Percentiles rank a stretch among this genome's conserved stretches.
Evolutionary conservation across 1,139 yeast genomes (phyloP).

Genomic region (Candida pseudoviswanathii): DNA sequence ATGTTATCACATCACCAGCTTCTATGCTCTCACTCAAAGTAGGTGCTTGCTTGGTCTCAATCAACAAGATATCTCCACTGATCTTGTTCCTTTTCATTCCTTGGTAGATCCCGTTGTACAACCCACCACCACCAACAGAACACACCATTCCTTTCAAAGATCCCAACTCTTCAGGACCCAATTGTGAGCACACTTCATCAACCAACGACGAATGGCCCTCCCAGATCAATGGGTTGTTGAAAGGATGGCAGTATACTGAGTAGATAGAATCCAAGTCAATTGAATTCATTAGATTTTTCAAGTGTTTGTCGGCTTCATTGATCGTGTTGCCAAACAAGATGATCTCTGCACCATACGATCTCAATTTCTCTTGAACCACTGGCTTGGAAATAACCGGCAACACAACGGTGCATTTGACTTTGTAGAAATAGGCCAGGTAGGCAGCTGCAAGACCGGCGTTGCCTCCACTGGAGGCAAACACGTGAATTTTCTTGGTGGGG

Average conservation of each 20-base stretch:
- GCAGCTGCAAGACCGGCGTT: conserved; percentile 83
- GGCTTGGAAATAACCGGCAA: conserved; percentile 54
- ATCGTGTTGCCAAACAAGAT: conserved; percentile 57
- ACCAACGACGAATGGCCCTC: conserved; percentile 65
- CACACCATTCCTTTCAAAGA: conserved; percentile 60
- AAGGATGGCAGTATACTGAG: conserved; percentile 71
- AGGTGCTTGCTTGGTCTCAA: conserved; percentile 66
- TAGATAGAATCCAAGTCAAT: conserved; percentile 25
- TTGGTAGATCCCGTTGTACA: conserved; percentile 60
- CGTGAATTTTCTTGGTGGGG: conserved; percentile 38
- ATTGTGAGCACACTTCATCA: conserved; percentile 54
- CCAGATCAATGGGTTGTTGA: conserved; percentile 66
- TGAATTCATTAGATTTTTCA: conserved; percentile 40
- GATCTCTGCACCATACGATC: conserved; percentile 55
- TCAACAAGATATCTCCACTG: conserved; percentile 50
- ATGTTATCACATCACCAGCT: conserved; percentile 44
- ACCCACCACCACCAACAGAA: conserved; percentile 78
- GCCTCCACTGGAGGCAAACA: conserved; percentile 72
- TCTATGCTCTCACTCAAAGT: conserved; percentile 52
- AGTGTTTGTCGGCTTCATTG: conserved; percentile 65
- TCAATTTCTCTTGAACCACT: conserved; percentile 29
- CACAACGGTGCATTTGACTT: conserved; percentile 62
- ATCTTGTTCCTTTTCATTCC: conserved; percentile 51
- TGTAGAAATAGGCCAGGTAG: conserved; percentile 49
- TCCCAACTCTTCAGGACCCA: conserved; percentile 26